These are phyloP conservation scores for Arctium lappa DNA, from an alignment of 129 eudicot genomes.

Conservation along the genomic window DNA sequence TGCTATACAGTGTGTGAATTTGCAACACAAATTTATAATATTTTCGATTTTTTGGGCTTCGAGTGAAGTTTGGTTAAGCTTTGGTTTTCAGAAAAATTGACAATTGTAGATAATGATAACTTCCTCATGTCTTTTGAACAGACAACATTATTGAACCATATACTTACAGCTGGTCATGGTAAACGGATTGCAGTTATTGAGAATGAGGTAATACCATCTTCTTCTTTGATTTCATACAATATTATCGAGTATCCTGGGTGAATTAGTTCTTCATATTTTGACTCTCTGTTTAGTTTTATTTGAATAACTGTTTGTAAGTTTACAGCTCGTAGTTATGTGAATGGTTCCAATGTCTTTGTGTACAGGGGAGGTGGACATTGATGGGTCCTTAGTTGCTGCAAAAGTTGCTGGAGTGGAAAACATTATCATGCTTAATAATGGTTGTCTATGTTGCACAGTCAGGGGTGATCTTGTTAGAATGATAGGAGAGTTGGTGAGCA, in stretches of 20 bases:
- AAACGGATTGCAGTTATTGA: conserved; percentile 97
- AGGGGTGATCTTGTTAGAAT: conserved; percentile 98
- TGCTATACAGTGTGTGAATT: background rate
- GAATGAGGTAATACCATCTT: conserved; percentile 66
- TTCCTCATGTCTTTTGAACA: conserved; percentile 32
- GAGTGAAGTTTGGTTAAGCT: background rate
- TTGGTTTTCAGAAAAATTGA: background rate
- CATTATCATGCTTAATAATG: conserved; percentile 93
- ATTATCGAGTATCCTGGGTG: background rate
- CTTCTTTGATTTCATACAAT: background rate
- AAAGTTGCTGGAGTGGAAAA: conserved; percentile 89
- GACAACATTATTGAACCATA: conserved; percentile 92
- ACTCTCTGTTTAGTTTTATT: background rate
- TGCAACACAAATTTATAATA: background rate
- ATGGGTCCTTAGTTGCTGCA: conserved; percentile 98
- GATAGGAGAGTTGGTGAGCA: conserved; percentile 80
- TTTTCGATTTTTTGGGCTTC: background rate
- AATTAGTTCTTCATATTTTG: background rate
- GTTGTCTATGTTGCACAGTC: conserved; percentile 94
- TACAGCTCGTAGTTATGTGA: background rate
- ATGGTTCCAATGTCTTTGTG: background rate
- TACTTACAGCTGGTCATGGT: conserved; percentile 94
- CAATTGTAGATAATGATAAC: background rate
- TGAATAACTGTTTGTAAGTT: background rate
- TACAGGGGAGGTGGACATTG: conserved; percentile 8